These are phyloP conservation scores for Periconia sp. DNA, from an alignment of 2,329 filamentous ascomycete species.

Conservation along the genomic window DNA sequence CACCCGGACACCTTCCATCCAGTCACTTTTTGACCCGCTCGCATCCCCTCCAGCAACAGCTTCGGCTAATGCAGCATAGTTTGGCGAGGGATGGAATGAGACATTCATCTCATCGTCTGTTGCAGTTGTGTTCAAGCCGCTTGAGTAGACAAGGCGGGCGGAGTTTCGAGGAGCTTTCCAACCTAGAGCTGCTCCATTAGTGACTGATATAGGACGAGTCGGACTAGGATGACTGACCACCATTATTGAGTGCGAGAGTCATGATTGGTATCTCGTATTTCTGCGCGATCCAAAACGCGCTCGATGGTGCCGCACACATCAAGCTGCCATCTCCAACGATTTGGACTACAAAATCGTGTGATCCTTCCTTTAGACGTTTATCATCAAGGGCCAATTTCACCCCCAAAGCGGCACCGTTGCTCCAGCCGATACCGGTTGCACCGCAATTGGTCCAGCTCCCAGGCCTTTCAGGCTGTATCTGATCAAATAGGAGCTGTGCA, in stretches of 20 bases:
- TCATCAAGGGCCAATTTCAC: slow-evolving; percentile 54
- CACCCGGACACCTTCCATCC: neutral
- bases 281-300: slow-evolving; percentile 63
- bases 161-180: slow-evolving; percentile 68
- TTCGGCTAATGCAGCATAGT: slow-evolving; percentile 67
- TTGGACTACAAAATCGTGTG: slow-evolving; percentile 56
- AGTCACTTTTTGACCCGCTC: neutral
- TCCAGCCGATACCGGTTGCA: slow-evolving; percentile 61
- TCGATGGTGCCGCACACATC: slow-evolving; percentile 61
- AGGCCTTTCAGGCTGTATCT: slow-evolving; percentile 31
- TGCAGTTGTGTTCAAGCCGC: slow-evolving; percentile 61
- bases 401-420: slow-evolving; percentile 58
- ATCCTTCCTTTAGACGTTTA: slow-evolving; percentile 46
- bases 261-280: slow-evolving; percentile 62
- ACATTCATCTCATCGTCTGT: slow-evolving; percentile 70
- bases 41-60: slow-evolving; percentile 56
- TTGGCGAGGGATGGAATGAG: slow-evolving; percentile 63
- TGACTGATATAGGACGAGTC: too few relatives aligned
- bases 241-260: slow-evolving; percentile 64
- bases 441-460: slow-evolving; percentile 62
- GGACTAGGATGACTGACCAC: slow-evolving; percentile 51
- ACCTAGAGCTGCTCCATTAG: slow-evolving; percentile 38
- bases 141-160: slow-evolving; percentile 63
- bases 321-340: slow-evolving; percentile 65
- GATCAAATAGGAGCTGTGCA: slow-evolving; percentile 19